Percentiles rank a stretch among this genome's conserved stretches.
These are phyloP conservation scores for Fagopyrum esculentum DNA, from an alignment of 148 eudicot species.

Conservation along the genomic window DNA sequence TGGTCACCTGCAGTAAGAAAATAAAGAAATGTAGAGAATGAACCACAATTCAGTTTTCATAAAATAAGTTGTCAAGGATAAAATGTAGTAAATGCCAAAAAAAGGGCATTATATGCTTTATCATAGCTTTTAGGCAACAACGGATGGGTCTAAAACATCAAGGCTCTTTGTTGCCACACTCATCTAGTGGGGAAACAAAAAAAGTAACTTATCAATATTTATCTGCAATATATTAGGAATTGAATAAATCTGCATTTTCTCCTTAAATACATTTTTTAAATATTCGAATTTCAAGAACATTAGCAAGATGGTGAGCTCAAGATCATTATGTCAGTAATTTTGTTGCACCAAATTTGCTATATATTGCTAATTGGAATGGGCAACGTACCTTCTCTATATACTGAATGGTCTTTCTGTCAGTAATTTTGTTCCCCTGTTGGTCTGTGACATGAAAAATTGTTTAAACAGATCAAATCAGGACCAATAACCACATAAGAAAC, in stretches of 20 bases:
- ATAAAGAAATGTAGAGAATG: not conserved
- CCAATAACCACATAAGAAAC: not conserved
- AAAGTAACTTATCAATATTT: slow-evolving; percentile 3
- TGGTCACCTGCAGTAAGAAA: slow-evolving; percentile 55
- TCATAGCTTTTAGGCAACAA: slow-evolving; percentile 51
- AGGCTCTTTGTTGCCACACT: slow-evolving; percentile 75
- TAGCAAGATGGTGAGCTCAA: not conserved
- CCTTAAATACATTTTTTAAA: too few relatives aligned
- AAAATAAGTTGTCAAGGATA: not conserved
- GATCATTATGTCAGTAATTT: not conserved
- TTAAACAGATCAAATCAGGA: not conserved
- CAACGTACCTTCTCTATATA: slow-evolving; percentile 58
- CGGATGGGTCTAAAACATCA: slow-evolving; percentile 68
- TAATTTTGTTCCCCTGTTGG: slow-evolving; percentile 61
- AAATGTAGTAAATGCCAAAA: not conserved
- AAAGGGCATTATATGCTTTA: not conserved
- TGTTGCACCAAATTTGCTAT: too few relatives aligned
- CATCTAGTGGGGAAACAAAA: slow-evolving; percentile 30
- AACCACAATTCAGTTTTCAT: not conserved
- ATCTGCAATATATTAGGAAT: not conserved
- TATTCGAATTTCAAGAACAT: not conserved
- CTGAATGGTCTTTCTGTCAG: slow-evolving; percentile 47
- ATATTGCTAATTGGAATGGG: not conserved
- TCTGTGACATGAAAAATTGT: slow-evolving; percentile 85
- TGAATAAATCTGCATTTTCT: too few relatives aligned